A percentile compares a stretch with the other conserved stretches of the same genome.
These are phyloP conservation scores for Teunomyces atbi DNA, from an alignment of 805 yeast genomes.

Conservation along the genomic window DNA sequence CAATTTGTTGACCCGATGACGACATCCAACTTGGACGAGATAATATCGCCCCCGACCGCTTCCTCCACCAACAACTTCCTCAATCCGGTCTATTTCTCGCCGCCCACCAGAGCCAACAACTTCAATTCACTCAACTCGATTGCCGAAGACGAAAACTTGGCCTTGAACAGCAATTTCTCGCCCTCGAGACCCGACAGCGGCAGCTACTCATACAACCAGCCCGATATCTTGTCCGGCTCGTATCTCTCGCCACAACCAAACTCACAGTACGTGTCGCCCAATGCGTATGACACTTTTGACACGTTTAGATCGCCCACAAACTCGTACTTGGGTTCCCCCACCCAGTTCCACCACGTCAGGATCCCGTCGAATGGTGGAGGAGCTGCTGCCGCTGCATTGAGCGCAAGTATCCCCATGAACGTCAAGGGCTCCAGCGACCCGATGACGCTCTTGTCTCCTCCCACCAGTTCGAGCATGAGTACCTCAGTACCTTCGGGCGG, in stretches of 20 bases:
- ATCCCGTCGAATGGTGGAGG: conserved; percentile 10
- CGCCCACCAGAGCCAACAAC: conserved; percentile 25
- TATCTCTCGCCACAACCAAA: conserved; percentile 36
- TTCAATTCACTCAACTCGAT: conserved; percentile 31
- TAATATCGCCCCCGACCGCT: conserved; percentile 32
- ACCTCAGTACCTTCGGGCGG: conserved; percentile 28
- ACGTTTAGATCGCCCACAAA: conserved; percentile 35
- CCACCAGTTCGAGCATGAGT: conserved; percentile 20
- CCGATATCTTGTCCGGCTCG: conserved; percentile 25
- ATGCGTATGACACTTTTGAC: conserved; percentile 29
- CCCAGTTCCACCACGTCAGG: conserved; percentile 18
- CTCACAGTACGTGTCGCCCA: conserved; percentile 33
- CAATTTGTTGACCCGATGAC: conserved; percentile 14
- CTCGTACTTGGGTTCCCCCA: conserved; percentile 39
- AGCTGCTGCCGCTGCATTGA: conserved; percentile 8
- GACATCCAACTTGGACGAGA: conserved; percentile 33
- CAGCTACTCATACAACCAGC: conserved; percentile 20
- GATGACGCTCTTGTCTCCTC: conserved; percentile 22
- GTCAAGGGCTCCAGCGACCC: conserved; percentile 6
- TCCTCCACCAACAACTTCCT: conserved; percentile 21
- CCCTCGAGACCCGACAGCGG: conserved; percentile 36
- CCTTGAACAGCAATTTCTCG: conserved; percentile 21
- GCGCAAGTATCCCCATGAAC: conserved; percentile 24
- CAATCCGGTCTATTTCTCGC: conserved; percentile 42
- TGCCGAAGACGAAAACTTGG: conserved; percentile 24